Evolutionary conservation across 345 rosid genomes (phyloP).

Genomic region (Eutrema yunnanense): DNA sequence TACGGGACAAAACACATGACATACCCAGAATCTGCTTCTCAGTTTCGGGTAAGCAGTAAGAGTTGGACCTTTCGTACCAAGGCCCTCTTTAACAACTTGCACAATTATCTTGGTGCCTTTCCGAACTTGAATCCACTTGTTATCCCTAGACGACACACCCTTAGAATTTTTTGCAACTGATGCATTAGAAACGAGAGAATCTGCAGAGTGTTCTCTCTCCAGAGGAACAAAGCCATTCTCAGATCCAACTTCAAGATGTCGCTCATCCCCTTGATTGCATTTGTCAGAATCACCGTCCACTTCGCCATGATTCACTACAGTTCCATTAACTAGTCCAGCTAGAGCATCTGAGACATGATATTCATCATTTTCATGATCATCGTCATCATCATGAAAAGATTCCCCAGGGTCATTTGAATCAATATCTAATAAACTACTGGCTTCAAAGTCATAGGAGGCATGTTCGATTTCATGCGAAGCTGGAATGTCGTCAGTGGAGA

Average conservation of each 20-base stretch:
- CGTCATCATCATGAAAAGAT: constrained; percentile 47
- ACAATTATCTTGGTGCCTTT: constrained; percentile 92
- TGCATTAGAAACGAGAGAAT: constrained; percentile 29
- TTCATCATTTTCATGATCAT: constrained; percentile 64
- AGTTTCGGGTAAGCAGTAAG: constrained; percentile 87
- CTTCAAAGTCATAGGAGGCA: constrained; percentile 36
- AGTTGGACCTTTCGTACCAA: constrained; percentile 91
- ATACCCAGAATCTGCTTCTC: constrained; percentile 96
- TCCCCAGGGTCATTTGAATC: constrained; percentile 47
- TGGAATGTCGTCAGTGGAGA: constrained; percentile 33
- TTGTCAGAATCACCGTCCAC: constrained; percentile 40
- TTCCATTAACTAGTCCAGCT: constrained; percentile 50
- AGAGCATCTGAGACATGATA: constrained; percentile 53
- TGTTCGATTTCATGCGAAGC: constrained; percentile 31
- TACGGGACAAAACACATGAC: background rate
- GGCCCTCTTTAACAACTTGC: constrained; percentile 97
- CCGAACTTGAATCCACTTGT: constrained; percentile 70
- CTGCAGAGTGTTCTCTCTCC: constrained; percentile 31
- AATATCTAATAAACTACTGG: constrained; percentile 28
- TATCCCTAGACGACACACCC: constrained; percentile 29
- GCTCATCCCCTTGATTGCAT: constrained; percentile 37
- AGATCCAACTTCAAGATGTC: constrained; percentile 42
- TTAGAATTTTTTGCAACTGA: constrained; percentile 33
- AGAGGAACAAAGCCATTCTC: constrained; percentile 25
- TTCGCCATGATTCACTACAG: constrained; percentile 44